Conservation (phyloP, 192 early-diverging fungal genomes). For the Rhizoclosmatium globosum region DNA sequence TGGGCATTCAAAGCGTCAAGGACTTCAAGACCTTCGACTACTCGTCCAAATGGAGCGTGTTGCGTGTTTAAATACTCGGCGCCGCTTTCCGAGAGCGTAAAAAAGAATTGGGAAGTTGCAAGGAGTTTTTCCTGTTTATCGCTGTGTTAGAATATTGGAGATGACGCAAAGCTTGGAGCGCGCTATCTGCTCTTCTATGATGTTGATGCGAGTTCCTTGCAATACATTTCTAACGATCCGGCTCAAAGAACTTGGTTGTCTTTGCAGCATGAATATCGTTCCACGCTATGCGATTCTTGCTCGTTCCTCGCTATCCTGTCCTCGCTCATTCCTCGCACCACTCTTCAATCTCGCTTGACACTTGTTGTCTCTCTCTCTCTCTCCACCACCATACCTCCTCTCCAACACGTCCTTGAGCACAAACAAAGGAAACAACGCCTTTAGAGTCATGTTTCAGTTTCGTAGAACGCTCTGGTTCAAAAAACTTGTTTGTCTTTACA, state of each 20-base stretch:
- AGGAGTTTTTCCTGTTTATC: background rate
- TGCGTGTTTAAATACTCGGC: constrained; percentile 82
- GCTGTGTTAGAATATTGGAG: background rate
- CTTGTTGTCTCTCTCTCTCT: no score
- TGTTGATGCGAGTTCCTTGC: no score
- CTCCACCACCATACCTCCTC: background rate
- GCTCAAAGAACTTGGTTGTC: no score
- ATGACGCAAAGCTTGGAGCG: no score
- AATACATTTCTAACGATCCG: no score
- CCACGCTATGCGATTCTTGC: no score
- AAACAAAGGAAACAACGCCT: constrained; percentile 83
- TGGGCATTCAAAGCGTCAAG: constrained; percentile 79
- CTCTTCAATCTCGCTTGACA: background rate
- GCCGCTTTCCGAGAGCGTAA: constrained; percentile 71
- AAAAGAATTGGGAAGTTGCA: constrained; percentile 87
- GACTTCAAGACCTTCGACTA: constrained; percentile 90
- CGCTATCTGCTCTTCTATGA: no score
- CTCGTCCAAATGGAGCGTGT: constrained; percentile 85
- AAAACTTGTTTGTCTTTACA: constrained; percentile 59
- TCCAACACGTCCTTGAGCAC: background rate
- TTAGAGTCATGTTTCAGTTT: constrained; percentile 79
- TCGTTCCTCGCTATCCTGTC: no score
- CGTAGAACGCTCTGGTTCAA: constrained; percentile 81
- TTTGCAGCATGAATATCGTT: no score
- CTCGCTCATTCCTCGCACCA: background rate